phyloP scores from a whole-genome alignment of 139 green algal species.

The Medakamo hakoo region DNA sequence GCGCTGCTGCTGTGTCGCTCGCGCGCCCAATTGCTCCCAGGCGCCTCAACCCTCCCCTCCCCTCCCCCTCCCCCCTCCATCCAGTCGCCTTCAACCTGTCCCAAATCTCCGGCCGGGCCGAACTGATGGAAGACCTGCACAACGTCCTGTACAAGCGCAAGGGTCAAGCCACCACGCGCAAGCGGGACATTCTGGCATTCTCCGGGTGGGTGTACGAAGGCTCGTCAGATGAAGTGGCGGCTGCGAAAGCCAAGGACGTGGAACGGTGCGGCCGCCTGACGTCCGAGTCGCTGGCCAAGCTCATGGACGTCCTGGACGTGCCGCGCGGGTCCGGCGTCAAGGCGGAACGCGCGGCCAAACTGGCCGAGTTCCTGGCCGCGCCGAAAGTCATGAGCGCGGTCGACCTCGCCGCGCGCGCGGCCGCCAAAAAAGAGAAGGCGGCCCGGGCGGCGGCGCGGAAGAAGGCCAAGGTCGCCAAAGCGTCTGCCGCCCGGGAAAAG shows the following conservation, averaged over 20 bases:
- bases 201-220: slow-evolving; percentile 27
- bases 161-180: slow-evolving; percentile 12
- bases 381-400: no score
- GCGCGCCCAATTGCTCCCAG: no score
- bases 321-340: slow-evolving; percentile 9
- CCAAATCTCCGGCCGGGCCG: slow-evolving; percentile 27
- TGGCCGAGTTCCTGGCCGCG: neutral
- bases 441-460: neutral
- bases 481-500: no score
- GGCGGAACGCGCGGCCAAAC: neutral
- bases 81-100: slow-evolving; percentile 34
- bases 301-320: slow-evolving; percentile 39
- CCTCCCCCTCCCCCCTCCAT: no score
- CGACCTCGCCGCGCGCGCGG: neutral
- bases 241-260: no score
- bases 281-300: slow-evolving; percentile 14
- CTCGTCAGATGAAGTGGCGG: slow-evolving; percentile 17
- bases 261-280: no score
- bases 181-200: slow-evolving; percentile 35
- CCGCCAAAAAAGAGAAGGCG: neutral
- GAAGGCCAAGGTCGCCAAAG: neutral
- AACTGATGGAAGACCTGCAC: slow-evolving; percentile 33
- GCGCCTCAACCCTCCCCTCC: no score
- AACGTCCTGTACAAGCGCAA: slow-evolving; percentile 28
- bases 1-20: no score